Evolutionary conservation across 306 rosid species (phyloP), one percentile per base, ranked within the genome.

Genomic region (Trifolium dubium): DNA sequence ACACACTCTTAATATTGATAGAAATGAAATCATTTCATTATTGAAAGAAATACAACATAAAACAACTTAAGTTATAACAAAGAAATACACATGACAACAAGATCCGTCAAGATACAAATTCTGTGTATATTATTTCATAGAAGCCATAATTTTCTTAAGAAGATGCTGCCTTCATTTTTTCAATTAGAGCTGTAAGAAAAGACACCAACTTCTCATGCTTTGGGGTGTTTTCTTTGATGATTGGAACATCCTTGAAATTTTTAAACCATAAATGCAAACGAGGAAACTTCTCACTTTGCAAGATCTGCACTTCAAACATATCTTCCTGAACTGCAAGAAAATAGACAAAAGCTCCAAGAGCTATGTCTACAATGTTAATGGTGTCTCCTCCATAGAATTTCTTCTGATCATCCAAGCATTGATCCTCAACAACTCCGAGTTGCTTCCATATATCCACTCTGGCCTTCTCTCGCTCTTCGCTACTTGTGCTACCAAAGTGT

Each of bases 381-480:
- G 40, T 67, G 13, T 82, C 79, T 10, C 85, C 82, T 0, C 85
- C 82, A 54, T 77, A 62, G 28, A 77, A 68, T 29, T 78, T 73
- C 12, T 63, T 77, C 13, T 62, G 2, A 64, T 64, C 77, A 14
- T 35, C 41, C 2, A 77, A 55, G 28, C 72, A 63, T 0, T 61
- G 73, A 11, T 77, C 65, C 60, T 82, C 85, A 9, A 77, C 13
- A 29, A 77, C 67, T 28, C 4, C 31, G 1, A 82, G 39, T 8
- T 40, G 11, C 54, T 82, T 73, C 56, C 18, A 30, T 35, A 58
- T 0, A 10, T 72, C 61, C 46, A 67, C 46, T 41, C 18, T 50
- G 5, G 39, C 56, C 56, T 82, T 73, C 31, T 51, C 79, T 8
- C 3, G 62, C 53, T 51, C 77, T 72, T 67, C 76, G 17, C 19